These are phyloP conservation scores for Lentinula guzmanii DNA, from an alignment of 768 basidiomycete species.

Conservation along the genomic window DNA sequence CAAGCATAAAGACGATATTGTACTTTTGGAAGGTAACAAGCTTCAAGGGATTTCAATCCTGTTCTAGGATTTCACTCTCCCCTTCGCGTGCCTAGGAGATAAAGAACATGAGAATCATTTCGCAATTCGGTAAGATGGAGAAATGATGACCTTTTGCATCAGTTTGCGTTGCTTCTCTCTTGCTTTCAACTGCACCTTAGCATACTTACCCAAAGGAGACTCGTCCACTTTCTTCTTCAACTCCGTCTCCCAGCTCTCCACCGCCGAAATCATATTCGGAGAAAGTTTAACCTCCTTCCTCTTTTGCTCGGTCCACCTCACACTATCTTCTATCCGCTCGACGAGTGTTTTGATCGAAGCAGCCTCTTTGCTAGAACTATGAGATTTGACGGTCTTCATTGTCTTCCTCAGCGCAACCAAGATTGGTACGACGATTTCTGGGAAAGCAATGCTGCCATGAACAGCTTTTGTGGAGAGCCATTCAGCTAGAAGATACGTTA, in stretches of 20 bases:
- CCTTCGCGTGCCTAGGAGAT: slow-evolving; percentile 57
- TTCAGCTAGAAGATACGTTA: slow-evolving; percentile 71
- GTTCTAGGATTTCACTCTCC: slow-evolving; percentile 64
- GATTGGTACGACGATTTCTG: slow-evolving; percentile 83
- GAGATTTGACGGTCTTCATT: slow-evolving; percentile 55
- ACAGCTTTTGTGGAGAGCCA: slow-evolving; percentile 69
- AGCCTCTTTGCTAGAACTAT: slow-evolving; percentile 47
- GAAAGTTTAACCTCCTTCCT: slow-evolving; percentile 69
- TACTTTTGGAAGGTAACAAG: no score
- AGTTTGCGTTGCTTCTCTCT: slow-evolving; percentile 68
- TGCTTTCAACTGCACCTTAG: slow-evolving; percentile 75
- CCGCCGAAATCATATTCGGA: slow-evolving; percentile 63
- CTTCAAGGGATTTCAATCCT: slow-evolving; percentile 9
- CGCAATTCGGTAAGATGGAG: not conserved
- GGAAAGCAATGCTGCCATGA: slow-evolving; percentile 87
- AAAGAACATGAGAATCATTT: slow-evolving; percentile 6
- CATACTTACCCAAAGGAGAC: slow-evolving; percentile 76
- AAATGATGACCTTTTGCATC: slow-evolving; percentile 59
- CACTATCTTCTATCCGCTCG: slow-evolving; percentile 84
- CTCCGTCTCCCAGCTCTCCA: slow-evolving; percentile 66
- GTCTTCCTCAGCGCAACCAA: slow-evolving; percentile 64
- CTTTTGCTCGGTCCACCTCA: slow-evolving; percentile 67
- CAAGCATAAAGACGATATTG: no score
- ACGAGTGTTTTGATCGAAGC: slow-evolving; percentile 67
- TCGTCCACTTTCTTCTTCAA: slow-evolving; percentile 54